phyloP scores from a whole-genome alignment of 805 yeast species.

The Novakomyces olei region DNA sequence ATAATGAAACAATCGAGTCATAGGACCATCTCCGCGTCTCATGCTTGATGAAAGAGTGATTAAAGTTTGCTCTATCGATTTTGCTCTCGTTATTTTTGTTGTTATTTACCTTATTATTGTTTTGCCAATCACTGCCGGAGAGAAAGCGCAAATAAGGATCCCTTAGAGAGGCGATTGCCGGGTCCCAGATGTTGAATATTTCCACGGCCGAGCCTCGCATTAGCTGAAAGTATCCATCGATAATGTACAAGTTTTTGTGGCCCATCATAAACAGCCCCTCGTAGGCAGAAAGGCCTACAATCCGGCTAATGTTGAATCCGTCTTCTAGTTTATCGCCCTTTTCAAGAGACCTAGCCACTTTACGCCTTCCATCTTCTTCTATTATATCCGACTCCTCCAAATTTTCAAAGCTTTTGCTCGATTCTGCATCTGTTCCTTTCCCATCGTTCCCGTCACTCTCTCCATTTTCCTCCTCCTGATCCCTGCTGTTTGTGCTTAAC shows the following conservation, averaged over 20 bases:
- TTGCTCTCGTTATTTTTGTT: not conserved
- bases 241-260: conserved; percentile 36
- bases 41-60: too few species aligned
- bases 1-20: conserved; percentile 34
- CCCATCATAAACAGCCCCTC: conserved; percentile 63
- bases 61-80: too few species aligned
- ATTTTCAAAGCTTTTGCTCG: conserved; percentile 12
- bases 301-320: conserved; percentile 53
- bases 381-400: conserved; percentile 13
- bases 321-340: conserved; percentile 50
- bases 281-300: conserved; percentile 52
- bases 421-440: conserved; percentile 13
- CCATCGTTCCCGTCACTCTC: not conserved
- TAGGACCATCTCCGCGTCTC: conserved; percentile 29
- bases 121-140: conserved; percentile 22
- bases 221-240: conserved; percentile 41
- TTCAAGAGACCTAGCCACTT: conserved; percentile 43
- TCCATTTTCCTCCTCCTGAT: conserved; percentile 8
- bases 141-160: conserved; percentile 52
- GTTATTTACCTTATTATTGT: not conserved
- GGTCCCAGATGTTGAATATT: conserved; percentile 43
- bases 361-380: conserved; percentile 43
- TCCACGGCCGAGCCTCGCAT: conserved; percentile 29
- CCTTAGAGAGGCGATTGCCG: conserved; percentile 29
- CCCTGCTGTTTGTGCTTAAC: conserved; percentile 6